Conservation (phyloP, 495 filamentous ascomycete species). For the Staphylotrichum longicolle region DNA sequence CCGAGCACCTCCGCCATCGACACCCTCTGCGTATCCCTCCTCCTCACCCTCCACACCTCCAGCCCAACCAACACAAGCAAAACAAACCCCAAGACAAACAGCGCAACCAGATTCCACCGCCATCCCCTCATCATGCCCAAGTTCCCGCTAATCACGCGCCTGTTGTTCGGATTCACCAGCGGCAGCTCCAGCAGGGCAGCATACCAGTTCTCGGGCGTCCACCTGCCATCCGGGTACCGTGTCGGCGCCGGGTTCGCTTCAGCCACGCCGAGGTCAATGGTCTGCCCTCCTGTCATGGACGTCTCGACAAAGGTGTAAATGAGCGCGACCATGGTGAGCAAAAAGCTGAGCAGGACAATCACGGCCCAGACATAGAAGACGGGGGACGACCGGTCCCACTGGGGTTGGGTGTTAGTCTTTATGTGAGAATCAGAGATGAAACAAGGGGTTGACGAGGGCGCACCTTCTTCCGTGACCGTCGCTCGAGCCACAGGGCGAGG, state of each 20-base stretch:
- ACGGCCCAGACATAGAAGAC: constrained; percentile 44
- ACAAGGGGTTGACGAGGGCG: background rate
- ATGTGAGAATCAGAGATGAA: background rate
- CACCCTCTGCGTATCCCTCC: constrained; percentile 1
- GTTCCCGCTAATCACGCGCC: constrained; percentile 41
- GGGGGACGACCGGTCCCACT: constrained; percentile 26
- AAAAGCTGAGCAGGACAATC: constrained; percentile 42
- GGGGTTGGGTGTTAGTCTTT: no score
- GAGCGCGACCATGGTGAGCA: constrained; percentile 47
- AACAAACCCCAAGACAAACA: constrained; percentile 47
- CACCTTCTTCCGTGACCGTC: constrained; percentile 31
- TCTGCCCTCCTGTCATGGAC: constrained; percentile 40
- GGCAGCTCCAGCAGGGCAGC: constrained; percentile 47
- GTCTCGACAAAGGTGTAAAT: constrained; percentile 49
- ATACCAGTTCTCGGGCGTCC: constrained; percentile 60
- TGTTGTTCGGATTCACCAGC: constrained; percentile 33
- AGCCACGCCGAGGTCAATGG: constrained; percentile 40
- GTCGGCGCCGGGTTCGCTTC: constrained; percentile 29
- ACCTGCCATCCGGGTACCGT: constrained; percentile 45
- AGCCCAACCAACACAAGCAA: constrained; percentile 48
- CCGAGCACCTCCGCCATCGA: constrained; percentile 9
- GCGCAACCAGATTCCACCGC: constrained; percentile 54
- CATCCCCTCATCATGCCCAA: constrained; percentile 49
- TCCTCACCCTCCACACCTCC: constrained; percentile 30
- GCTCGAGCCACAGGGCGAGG: constrained; percentile 39